These are phyloP conservation scores for Russula sp. DNA, from an alignment of 768 basidiomycete species.

Conservation along the genomic window DNA sequence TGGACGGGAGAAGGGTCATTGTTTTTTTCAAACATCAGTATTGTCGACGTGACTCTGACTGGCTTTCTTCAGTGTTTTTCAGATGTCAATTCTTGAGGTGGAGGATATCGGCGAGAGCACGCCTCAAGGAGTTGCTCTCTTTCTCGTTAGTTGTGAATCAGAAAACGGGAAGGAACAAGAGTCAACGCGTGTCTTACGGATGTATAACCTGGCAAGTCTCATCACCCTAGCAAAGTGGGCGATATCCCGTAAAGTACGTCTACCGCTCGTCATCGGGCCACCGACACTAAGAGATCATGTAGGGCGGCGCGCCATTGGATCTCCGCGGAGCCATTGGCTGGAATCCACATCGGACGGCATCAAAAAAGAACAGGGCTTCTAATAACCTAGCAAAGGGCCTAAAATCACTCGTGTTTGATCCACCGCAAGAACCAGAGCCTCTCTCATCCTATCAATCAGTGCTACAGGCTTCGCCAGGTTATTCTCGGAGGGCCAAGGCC, in stretches of 20 bases:
- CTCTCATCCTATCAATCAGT: conserved; percentile 25
- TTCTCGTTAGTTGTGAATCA: conserved; percentile 63
- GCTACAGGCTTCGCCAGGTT: background rate
- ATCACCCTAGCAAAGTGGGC: conserved; percentile 74
- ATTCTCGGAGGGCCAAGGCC: background rate
- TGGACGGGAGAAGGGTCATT: conserved; percentile 79
- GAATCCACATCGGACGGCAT: conserved; percentile 48
- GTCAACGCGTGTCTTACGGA: conserved; percentile 56
- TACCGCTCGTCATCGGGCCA: background rate
- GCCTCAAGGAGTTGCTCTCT: conserved; percentile 73
- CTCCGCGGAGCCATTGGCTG: conserved; percentile 51
- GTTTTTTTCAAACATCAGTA: background rate
- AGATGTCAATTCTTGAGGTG: conserved; percentile 71
- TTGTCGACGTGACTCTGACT: background rate
- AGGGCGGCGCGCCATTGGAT: conserved; percentile 63
- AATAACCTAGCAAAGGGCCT: conserved; percentile 61
- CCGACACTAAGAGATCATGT: conserved; percentile 6
- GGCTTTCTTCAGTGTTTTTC: conserved; percentile 54
- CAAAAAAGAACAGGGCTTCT: conserved; percentile 51
- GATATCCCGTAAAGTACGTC: conserved; percentile 58
- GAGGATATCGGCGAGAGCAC: conserved; percentile 54
- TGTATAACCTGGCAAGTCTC: conserved; percentile 81
- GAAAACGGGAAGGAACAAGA: conserved; percentile 58
- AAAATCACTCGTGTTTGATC: conserved; percentile 54
- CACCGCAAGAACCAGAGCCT: conserved; percentile 36